Evolutionary conservation across 1,139 yeast genomes (phyloP).

Genomic region (Yamadazyma trypodendri): DNA sequence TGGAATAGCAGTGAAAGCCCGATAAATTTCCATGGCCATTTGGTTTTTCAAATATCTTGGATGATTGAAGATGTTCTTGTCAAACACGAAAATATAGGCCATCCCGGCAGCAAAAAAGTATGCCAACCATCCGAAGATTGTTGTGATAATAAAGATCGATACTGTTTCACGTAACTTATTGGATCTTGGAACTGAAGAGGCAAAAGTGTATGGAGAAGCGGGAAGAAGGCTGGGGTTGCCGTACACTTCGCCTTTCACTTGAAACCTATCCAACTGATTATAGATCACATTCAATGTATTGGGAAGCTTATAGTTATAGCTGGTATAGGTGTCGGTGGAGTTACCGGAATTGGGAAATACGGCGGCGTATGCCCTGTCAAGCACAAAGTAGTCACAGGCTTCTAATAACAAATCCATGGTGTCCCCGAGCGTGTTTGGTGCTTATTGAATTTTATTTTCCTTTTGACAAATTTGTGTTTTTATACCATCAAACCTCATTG

Average conservation of each 20-base stretch:
- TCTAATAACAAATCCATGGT: conserved; percentile 92
- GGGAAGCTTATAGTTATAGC: conserved; percentile 4
- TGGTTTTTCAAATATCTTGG: conserved; percentile 95
- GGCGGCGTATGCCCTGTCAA: conserved; percentile 71
- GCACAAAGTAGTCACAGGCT: conserved; percentile 62
- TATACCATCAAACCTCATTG: neutral
- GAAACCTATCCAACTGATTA: conserved; percentile 24
- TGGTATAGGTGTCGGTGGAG: conserved; percentile 9
- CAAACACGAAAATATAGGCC: conserved; percentile 77
- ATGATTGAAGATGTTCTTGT: conserved; percentile 86
- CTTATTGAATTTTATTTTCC: neutral
- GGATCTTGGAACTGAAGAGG: conserved; percentile 67
- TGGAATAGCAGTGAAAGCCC: conserved; percentile 82
- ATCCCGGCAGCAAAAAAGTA: conserved; percentile 75
- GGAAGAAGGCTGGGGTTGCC: conserved; percentile 39
- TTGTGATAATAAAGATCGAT: conserved; percentile 68
- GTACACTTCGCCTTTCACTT: conserved; percentile 37
- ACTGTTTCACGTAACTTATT: conserved; percentile 69
- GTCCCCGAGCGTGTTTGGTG: neutral
- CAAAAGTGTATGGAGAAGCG: conserved; percentile 53
- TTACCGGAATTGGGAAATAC: conserved; percentile 34
- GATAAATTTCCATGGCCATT: conserved; percentile 74
- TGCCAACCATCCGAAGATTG: conserved; percentile 79
- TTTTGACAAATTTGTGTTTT: neutral
- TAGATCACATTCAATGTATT: conserved; percentile 18